Conservation (phyloP, 371 early-diverging fungal genomes). For the Mucor racemosus region DNA sequence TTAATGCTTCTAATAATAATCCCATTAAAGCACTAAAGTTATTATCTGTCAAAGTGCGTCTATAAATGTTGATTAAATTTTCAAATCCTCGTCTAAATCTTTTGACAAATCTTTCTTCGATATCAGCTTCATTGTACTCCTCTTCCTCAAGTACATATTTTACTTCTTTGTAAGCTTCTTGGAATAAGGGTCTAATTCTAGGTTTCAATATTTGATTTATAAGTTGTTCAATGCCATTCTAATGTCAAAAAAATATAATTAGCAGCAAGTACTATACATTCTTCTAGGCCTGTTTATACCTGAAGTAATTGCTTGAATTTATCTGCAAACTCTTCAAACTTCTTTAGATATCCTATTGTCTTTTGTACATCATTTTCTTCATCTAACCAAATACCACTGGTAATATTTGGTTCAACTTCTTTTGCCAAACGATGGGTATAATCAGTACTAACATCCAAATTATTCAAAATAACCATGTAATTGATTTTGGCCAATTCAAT, state of each 20-base stretch:
- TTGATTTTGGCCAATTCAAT: constrained; percentile 58
- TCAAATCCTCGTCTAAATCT: constrained; percentile 75
- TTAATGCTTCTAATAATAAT: constrained; percentile 64
- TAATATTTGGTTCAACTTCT: constrained; percentile 65
- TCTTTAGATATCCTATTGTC: constrained; percentile 48
- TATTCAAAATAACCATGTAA: constrained; percentile 84
- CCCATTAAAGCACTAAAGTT: constrained; percentile 73
- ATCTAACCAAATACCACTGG: constrained; percentile 44
- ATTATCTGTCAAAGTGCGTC: constrained; percentile 62
- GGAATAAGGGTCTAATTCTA: constrained; percentile 75
- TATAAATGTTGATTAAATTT: constrained; percentile 50
- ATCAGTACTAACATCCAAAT: constrained; percentile 79
- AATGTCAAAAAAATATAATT: background rate
- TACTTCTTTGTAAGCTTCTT: constrained; percentile 82
- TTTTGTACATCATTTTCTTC: constrained; percentile 57
- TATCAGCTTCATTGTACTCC: constrained; percentile 86
- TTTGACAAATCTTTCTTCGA: constrained; percentile 77
- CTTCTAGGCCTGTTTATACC: constrained; percentile 36
- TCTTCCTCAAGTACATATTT: constrained; percentile 90
- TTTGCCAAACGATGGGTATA: constrained; percentile 71
- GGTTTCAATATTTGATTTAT: constrained; percentile 81
- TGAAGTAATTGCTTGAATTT: constrained; percentile 69
- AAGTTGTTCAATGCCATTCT: constrained; percentile 82
- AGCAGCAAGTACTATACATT: constrained; percentile 5
- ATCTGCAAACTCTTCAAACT: constrained; percentile 59